Conservation (phyloP, 2,329 filamentous ascomycete species). For the Paraconiothyrium sp. region DNA sequence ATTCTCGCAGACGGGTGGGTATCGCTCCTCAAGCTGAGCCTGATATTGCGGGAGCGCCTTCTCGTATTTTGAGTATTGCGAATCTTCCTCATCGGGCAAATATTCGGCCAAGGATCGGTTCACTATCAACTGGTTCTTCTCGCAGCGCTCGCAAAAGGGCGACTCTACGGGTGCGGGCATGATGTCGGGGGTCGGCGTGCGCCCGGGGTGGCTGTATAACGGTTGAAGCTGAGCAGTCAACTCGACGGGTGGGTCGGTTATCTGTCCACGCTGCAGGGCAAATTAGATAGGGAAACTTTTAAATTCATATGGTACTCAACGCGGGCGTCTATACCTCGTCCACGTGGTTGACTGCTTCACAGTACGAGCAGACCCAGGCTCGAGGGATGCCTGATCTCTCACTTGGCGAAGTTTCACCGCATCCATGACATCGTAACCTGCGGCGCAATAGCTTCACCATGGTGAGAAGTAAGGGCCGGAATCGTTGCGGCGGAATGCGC, state of each 20-base stretch:
- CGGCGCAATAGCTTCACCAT: conserved; percentile 47
- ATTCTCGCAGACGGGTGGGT: conserved; percentile 85
- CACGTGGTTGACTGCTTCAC: conserved; percentile 88
- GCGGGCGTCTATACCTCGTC: conserved; percentile 72
- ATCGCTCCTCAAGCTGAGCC: conserved; percentile 77
- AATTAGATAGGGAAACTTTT: conserved; percentile 23
- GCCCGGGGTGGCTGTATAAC: conserved; percentile 29
- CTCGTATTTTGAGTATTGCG: conserved; percentile 75
- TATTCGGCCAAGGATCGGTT: conserved; percentile 82
- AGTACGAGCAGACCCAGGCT: conserved; percentile 61
- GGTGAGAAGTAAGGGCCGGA: conserved; percentile 12
- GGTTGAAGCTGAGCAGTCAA: conserved; percentile 44
- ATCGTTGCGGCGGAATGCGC: background rate
- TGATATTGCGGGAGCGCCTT: conserved; percentile 75
- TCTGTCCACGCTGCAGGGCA: conserved; percentile 77
- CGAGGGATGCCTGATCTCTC: conserved; percentile 32
- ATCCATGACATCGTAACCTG: conserved; percentile 48
- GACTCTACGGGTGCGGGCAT: conserved; percentile 41
- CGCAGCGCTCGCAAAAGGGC: conserved; percentile 78
- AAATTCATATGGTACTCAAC: conserved; percentile 1
- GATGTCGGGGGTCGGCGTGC: conserved; percentile 39
- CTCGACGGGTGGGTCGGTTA: conserved; percentile 81
- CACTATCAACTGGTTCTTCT: conserved; percentile 88
- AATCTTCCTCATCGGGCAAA: conserved; percentile 71
- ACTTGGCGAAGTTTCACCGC: conserved; percentile 38